These are phyloP conservation scores for Penicillium palitans DNA, from an alignment of 2,329 filamentous ascomycete species.

Conservation along the genomic window DNA sequence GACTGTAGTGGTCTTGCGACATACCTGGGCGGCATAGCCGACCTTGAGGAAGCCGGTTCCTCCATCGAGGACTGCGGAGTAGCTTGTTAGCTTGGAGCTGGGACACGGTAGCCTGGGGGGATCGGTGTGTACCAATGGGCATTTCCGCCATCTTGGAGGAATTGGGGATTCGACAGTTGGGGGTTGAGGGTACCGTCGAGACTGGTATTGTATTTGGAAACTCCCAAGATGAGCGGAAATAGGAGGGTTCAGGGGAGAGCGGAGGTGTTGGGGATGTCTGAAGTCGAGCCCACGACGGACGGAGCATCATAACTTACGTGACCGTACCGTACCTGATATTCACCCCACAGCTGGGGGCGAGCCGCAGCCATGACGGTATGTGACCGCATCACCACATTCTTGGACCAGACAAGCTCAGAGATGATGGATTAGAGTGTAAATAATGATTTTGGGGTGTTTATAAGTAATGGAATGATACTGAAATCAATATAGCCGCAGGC, in stretches of 20 bases:
- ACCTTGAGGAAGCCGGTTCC: constrained; percentile 99
- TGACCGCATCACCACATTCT: constrained; percentile 16
- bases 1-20: constrained; percentile 20
- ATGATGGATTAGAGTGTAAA: not conserved
- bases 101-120: constrained; percentile 25
- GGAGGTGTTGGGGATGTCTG: constrained; percentile 22
- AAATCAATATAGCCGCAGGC: not conserved
- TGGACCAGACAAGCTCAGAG: not conserved
- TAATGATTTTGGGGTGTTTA: too few species aligned
- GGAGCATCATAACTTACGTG: constrained; percentile 32
- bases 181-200: constrained; percentile 1
- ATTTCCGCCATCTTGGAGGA: constrained; percentile 47
- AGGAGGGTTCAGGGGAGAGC: constrained; percentile 19
- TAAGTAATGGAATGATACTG: not conserved
- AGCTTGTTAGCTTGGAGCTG: constrained; percentile 33
- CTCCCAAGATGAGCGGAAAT: constrained; percentile 20
- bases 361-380: constrained; percentile 18
- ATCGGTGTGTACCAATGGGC: constrained; percentile 48
- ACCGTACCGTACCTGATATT: constrained; percentile 25
- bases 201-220: constrained; percentile 7
- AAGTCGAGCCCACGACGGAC: constrained; percentile 22
- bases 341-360: constrained; percentile 19
- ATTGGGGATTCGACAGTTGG: constrained; percentile 8
- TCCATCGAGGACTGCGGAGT: constrained; percentile 85
- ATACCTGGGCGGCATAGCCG: constrained; percentile 88